A percentile compares a stretch with the other conserved stretches of the same genome.
phyloP scores from a whole-genome alignment of 129 eudicot species.

The Lactuca sativa region DNA sequence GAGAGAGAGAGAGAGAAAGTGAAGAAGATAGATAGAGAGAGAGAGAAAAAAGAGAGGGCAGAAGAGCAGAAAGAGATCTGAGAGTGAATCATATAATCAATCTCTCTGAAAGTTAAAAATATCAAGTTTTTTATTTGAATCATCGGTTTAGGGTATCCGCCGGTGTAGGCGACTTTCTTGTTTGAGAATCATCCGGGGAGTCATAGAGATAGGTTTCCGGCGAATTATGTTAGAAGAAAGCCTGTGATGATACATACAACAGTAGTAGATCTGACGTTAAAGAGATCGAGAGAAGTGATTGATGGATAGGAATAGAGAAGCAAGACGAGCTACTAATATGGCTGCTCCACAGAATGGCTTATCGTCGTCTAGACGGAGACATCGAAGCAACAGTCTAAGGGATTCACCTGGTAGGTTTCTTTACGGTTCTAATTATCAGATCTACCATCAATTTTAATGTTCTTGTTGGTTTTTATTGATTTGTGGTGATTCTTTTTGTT shows the following conservation, averaged over 20 bases:
- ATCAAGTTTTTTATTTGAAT: slow-evolving; percentile 23
- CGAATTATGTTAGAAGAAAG: slow-evolving; percentile 38
- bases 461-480: neutral
- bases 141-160: slow-evolving; percentile 14
- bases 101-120: slow-evolving; percentile 18
- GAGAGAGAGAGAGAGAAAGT: slow-evolving; percentile 28
- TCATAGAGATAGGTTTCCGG: slow-evolving; percentile 20
- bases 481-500: slow-evolving; percentile 20
- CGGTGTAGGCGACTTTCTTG: slow-evolving; percentile 35
- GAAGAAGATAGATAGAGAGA: slow-evolving; percentile 24
- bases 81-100: slow-evolving; percentile 35
- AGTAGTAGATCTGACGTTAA: slow-evolving; percentile 26
- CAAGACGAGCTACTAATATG: slow-evolving; percentile 53
- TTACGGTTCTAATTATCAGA: slow-evolving; percentile 24
- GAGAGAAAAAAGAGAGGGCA: slow-evolving; percentile 23
- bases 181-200: slow-evolving; percentile 34
- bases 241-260: slow-evolving; percentile 39
- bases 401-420: slow-evolving; percentile 67
- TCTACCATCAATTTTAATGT: slow-evolving; percentile 28
- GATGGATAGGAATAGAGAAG: slow-evolving; percentile 87
- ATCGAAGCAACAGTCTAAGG: slow-evolving; percentile 54
- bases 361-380: slow-evolving; percentile 59
- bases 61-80: slow-evolving; percentile 40
- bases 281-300: slow-evolving; percentile 18
- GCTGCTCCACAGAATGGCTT: slow-evolving; percentile 53